Conservation (phyloP, 2,329 filamentous ascomycete species). For the Oidium heveae region DNA sequence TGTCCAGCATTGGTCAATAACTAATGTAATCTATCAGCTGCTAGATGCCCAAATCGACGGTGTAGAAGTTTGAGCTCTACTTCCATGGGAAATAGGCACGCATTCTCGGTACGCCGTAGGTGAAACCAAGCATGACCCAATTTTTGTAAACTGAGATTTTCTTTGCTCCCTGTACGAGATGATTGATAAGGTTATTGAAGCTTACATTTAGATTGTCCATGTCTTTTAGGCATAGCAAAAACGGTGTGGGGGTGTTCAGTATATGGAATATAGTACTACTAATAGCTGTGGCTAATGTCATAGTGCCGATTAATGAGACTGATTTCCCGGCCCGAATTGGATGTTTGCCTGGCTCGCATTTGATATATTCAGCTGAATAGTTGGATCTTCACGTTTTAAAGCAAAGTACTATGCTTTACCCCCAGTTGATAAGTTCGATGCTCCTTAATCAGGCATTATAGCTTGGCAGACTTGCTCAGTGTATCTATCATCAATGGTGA, state of each 20-base stretch:
- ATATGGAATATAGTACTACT: neutral
- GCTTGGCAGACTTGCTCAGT: neutral
- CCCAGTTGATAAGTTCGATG: neutral
- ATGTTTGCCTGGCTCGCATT: neutral
- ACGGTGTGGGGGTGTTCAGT: neutral
- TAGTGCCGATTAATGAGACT: neutral
- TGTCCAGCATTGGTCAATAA: neutral
- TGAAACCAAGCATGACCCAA: neutral
- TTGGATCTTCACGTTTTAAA: neutral
- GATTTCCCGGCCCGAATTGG: neutral
- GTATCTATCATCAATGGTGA: neutral
- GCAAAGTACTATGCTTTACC: neutral
- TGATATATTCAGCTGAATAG: neutral
- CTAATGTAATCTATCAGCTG: neutral
- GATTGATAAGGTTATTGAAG: conserved; percentile 1
- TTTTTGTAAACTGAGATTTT: neutral
- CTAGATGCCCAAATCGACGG: neutral
- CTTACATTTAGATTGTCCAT: neutral
- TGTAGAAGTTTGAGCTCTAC: neutral
- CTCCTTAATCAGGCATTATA: neutral
- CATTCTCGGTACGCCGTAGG: neutral
- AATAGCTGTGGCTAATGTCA: neutral
- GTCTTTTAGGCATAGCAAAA: neutral
- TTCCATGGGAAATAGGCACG: neutral
- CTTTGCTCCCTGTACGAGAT: neutral